Base-by-base conservation (phyloP, 768 basidiomycete species). In the Lyophyllum shimeji region DNA sequence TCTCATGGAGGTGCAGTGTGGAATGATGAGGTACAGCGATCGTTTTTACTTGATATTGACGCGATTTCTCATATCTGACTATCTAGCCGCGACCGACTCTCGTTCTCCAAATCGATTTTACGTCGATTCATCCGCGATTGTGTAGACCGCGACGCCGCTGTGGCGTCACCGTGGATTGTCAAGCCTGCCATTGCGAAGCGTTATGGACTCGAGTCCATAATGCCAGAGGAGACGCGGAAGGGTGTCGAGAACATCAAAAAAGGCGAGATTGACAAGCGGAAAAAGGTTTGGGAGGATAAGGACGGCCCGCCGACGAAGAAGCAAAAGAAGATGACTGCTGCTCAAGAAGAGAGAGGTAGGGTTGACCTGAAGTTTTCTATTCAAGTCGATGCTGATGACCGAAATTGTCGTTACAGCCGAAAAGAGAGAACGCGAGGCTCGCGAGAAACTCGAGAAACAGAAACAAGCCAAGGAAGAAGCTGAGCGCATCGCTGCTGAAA, bases 41-140 rank as follows among this genome's bases (percentile, higher is more conserved):
- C n/a, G 27, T 15, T 39, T 47, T 15, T 7, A 27, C 18, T 23
- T 23, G 9, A 13, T 27, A 1, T 39, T 39, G 20, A 21, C 27
- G 44, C 18, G 7, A 17, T 27, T 12, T 47, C 37, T 40, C 18
- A 50, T 37, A 5, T 5, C n/a, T 46, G 2, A 12, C n/a, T n/a
- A 12, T 20, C 9, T 33, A 98, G 95, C 65, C 95, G 97, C 57
- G 97, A 99, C 70, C 90, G 95, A 50, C 79, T 96, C 18, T 86
- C 93, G 18, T 98, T 98, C 73, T 96, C 94, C 25, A 98, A 98
- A 71, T 95, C 95, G 17, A 96, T 98, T 63, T 83, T 99, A 25
- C 92, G 95, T 60, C 89, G 95, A 15, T 98, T 96, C 73, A 91
- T 99, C 55, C 87, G 93, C 59, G 97, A 98, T 67, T 96, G 94